Evolutionary conservation across 305 asterid genomes (phyloP).

Genomic region (Coffea humblotiana): DNA sequence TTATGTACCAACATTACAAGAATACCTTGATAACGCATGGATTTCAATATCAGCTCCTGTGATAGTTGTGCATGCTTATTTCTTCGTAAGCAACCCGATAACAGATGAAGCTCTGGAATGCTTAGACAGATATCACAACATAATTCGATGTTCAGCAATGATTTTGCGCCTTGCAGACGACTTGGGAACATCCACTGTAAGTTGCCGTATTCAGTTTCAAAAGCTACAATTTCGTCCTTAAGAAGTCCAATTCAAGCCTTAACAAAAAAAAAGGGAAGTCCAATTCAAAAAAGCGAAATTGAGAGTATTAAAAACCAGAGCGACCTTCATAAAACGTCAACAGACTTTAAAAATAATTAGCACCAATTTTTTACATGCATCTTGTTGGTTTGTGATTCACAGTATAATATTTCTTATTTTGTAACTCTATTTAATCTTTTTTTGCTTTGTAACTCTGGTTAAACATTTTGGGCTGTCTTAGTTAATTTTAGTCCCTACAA

Average conservation of each 20-base stretch:
- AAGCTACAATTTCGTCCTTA: background rate
- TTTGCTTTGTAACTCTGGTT: too few relatives aligned
- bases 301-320: too few relatives aligned
- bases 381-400: too few relatives aligned
- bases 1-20: slow-evolving; percentile 43
- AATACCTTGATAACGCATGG: slow-evolving; percentile 49
- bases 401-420: too few relatives aligned
- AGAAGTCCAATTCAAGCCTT: background rate
- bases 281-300: too few relatives aligned
- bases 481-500: background rate
- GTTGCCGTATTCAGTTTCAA: background rate
- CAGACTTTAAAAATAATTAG: background rate
- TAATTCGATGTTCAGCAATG: slow-evolving; percentile 46
- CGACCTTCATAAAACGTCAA: background rate
- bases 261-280: too few relatives aligned
- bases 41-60: slow-evolving; percentile 53
- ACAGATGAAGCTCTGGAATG: slow-evolving; percentile 29
- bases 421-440: too few relatives aligned
- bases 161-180: slow-evolving; percentile 58
- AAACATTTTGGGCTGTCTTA: too few relatives aligned
- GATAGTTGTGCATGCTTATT: slow-evolving; percentile 39
- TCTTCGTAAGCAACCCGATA: slow-evolving; percentile 39
- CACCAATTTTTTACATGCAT: too few relatives aligned
- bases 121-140: slow-evolving; percentile 35
- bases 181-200: slow-evolving; percentile 65